These are phyloP conservation scores for Arabis alpina DNA, from an alignment of 345 rosid species.

Conservation along the genomic window DNA sequence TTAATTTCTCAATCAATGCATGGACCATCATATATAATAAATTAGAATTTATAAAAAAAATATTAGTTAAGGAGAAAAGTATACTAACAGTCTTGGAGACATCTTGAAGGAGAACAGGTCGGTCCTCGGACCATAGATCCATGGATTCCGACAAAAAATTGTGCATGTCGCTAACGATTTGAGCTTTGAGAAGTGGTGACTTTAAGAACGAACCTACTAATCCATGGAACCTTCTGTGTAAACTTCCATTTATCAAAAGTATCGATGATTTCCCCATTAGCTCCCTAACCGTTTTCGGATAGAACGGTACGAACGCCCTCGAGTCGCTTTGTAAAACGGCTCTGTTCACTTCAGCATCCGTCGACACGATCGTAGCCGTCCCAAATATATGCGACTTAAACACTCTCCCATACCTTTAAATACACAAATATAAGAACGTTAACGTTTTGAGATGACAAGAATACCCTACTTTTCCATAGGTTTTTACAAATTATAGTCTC, in stretches of 20 bases:
- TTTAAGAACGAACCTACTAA: constrained; percentile 85
- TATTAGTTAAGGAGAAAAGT: constrained; percentile 2
- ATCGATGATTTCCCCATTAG: constrained; percentile 97
- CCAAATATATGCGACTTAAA: constrained; percentile 98
- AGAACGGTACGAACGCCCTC: constrained; percentile 79
- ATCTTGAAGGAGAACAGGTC: constrained; percentile 75
- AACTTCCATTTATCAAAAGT: constrained; percentile 78
- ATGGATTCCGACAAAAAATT: constrained; percentile 67
- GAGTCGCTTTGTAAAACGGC: constrained; percentile 86
- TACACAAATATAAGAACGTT: too few relatives aligned
- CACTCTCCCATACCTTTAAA: constrained; percentile 82
- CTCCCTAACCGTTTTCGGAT: constrained; percentile 91
- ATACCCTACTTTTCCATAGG: background rate
- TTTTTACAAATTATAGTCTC: background rate
- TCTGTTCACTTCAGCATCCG: constrained; percentile 89
- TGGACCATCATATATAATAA: constrained; percentile 3
- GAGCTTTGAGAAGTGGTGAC: constrained; percentile 83
- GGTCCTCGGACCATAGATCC: constrained; percentile 71
- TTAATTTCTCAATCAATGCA: constrained; percentile 14
- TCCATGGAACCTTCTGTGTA: constrained; percentile 93
- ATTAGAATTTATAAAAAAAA: background rate
- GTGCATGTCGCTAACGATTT: constrained; percentile 81
- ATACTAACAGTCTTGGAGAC: constrained; percentile 76
- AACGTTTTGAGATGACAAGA: background rate
- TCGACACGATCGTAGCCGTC: constrained; percentile 77